phyloP scores from a whole-genome alignment of 164 flowering plant genomes.

The Vitis amurensis region DNA sequence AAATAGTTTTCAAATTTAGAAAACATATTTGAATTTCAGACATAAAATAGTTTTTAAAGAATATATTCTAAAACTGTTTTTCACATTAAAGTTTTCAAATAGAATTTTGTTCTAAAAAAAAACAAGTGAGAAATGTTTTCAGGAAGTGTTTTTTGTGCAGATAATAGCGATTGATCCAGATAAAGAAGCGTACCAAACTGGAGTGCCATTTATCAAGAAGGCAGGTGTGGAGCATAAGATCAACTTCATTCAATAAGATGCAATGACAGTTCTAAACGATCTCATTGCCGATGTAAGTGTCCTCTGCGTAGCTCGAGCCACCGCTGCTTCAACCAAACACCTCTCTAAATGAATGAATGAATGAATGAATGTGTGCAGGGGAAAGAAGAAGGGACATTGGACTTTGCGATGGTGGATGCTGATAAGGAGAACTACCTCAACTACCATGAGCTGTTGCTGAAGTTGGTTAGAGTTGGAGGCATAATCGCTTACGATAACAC shows the following conservation, averaged over 20 bases:
- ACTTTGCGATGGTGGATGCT: conserved; percentile 34
- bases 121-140: too few species aligned
- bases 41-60: too few species aligned
- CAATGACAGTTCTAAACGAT: conserved; percentile 22
- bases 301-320: too few species aligned
- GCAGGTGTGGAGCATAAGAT: conserved; percentile 45
- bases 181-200: conserved; percentile 30
- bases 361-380: conserved; percentile 5
- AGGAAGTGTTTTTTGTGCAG: conserved; percentile 15
- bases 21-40: too few species aligned
- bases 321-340: not conserved
- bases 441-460: conserved; percentile 28
- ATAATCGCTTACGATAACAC: conserved; percentile 31
- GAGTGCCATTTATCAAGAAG: conserved; percentile 33
- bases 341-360: not conserved
- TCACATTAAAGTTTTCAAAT: too few species aligned
- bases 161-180: conserved; percentile 36
- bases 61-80: too few species aligned
- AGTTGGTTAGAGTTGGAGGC: conserved; percentile 34
- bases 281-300: conserved; percentile 29
- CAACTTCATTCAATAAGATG: conserved; percentile 34
- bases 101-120: too few species aligned
- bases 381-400: conserved; percentile 9
- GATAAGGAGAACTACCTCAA: conserved; percentile 21
- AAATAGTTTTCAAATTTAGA: too few species aligned